Conservation (phyloP, 345 rosid genomes). For the Eucalyptus paniculata region DNA sequence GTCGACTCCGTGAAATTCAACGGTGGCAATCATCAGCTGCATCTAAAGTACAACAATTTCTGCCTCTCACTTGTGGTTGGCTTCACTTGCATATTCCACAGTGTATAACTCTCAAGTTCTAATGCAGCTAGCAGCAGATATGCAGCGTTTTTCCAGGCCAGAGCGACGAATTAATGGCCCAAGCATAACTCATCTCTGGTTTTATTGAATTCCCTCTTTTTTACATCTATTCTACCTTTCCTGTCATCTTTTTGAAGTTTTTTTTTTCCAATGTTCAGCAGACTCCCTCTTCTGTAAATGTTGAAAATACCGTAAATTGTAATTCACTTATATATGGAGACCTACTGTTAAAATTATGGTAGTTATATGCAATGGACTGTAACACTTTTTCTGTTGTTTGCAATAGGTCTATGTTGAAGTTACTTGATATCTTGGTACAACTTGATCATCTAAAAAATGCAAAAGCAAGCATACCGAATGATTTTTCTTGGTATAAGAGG, state of each 20-base stretch:
- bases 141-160: constrained; percentile 99
- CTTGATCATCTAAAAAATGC: constrained; percentile 99
- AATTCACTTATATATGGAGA: background rate
- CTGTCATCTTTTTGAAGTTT: background rate
- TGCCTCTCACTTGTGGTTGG: background rate
- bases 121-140: constrained; percentile 93
- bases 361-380: background rate
- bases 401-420: constrained; percentile 87
- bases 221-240: background rate
- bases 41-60: constrained; percentile 47
- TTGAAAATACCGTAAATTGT: background rate
- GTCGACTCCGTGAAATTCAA: constrained; percentile 94
- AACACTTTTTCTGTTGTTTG: background rate
- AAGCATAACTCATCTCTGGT: constrained; percentile 92
- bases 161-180: constrained; percentile 97
- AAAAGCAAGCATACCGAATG: constrained; percentile 98
- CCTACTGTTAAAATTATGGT: background rate
- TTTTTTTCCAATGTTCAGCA: background rate
- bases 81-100: background rate
- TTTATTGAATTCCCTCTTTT: background rate
- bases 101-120: constrained; percentile 1
- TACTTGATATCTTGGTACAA: constrained; percentile 94
- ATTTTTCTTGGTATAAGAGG: constrained; percentile 99
- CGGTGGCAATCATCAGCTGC: constrained; percentile 95
- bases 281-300: background rate